Base-by-base conservation (phyloP, 768 basidiomycete species). In the Russula griseocarnosa region DNA sequence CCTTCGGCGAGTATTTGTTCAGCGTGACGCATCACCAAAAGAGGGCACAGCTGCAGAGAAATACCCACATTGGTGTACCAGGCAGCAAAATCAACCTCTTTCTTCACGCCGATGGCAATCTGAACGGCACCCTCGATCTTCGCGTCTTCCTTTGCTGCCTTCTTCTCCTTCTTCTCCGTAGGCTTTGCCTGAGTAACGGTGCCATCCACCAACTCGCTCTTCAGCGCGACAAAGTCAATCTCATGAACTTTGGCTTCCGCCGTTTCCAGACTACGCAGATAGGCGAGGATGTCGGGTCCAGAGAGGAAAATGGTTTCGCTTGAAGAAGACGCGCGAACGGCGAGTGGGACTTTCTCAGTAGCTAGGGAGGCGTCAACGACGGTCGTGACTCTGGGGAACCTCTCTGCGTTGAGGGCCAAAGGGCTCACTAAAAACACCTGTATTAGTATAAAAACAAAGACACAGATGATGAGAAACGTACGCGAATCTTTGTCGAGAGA, bases 51-150 rank as follows among this genome's bases (percentile, higher is more conserved):
- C 13, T 36, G 5, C 36, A 6, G 38, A 6, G 22, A 55, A 42
- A n/a, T 16, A 77, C 82, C 66, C 66, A 94, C 94, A 71, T 85
- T 93, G 63, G 92, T 93, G 74, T 98, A 96, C 94, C 94, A 98
- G 18, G 85, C 82, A 10, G 94, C 78, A 76, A 98, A 98, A 73
- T 98, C 95, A 49, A 88, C 90, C 73, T 97, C 94, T 75, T 98
- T 98, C 82, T 92, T 92, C 70, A 94, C 90, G 58, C 92, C 90
- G 72, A 98, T 91, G 40, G 95, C 94, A 70, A 95, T 88, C 77
- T 95, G 90, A 26, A 94, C 85, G 0, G 92, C 87, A 53, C 90
- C 92, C 65, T 96, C 90, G 64, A 92, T 89, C 76, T 86, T 92
- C 38, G 86, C 84, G 64, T 85, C 87, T 65, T 87, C 88, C 70